Percentiles rank a stretch among this genome's conserved stretches.
phyloP scores from a whole-genome alignment of 148 eudicot genomes.

The Bassia scoparia region DNA sequence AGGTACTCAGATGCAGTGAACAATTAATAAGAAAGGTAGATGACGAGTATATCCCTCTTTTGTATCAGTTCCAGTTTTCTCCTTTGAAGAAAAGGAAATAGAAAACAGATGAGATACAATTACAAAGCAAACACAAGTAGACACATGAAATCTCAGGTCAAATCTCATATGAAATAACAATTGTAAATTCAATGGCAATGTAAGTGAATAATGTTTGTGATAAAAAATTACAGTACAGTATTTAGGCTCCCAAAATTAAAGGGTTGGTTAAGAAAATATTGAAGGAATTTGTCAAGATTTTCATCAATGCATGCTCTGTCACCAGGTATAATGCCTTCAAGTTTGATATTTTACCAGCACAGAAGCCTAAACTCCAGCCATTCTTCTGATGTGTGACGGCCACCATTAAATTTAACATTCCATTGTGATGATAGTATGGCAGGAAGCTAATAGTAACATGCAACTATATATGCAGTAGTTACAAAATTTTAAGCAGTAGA shows the following conservation, averaged over 20 bases:
- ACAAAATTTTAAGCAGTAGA: background rate
- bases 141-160: too few relatives aligned
- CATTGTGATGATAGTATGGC: background rate
- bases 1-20: background rate
- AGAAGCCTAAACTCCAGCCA: too few relatives aligned
- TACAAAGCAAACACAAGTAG: too few relatives aligned
- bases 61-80: background rate
- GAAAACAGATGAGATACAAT: too few relatives aligned
- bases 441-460: background rate
- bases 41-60: background rate
- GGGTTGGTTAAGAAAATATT: background rate
- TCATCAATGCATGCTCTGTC: background rate
- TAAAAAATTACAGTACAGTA: too few relatives aligned
- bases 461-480: background rate
- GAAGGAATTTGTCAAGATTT: background rate
- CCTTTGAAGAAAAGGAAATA: too few relatives aligned
- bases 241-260: too few relatives aligned
- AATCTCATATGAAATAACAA: too few relatives aligned
- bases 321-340: too few relatives aligned
- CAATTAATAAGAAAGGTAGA: background rate
- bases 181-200: background rate
- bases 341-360: too few relatives aligned
- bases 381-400: background rate
- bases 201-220: background rate
- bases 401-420: background rate